A percentile compares a stretch with the other conserved stretches of the same genome.
Conservation (phyloP, 176 grass and related monocot species). For the Ensete ventricosum region DNA sequence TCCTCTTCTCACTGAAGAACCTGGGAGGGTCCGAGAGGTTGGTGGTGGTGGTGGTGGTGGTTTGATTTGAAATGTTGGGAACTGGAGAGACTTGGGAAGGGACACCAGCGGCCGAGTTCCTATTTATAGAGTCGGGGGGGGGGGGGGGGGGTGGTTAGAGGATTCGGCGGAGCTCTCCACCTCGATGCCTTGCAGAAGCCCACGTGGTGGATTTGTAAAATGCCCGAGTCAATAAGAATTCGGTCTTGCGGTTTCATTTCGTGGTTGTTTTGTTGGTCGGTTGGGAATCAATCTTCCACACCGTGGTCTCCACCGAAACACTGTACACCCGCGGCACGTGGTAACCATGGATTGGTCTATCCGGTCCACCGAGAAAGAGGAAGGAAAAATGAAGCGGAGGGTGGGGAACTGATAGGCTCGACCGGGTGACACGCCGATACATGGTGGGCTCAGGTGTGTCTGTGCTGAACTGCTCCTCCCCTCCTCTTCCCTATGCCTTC, state of each 20-base stretch:
- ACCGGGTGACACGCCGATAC: neutral
- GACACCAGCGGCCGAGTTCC: neutral
- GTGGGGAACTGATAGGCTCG: too few species aligned
- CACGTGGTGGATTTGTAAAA: neutral
- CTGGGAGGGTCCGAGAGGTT: too few species aligned
- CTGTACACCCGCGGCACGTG: neutral
- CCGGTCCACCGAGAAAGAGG: neutral
- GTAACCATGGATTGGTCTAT: neutral
- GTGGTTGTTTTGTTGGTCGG: neutral
- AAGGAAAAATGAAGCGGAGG: neutral
- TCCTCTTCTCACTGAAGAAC: too few species aligned
- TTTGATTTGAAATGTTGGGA: neutral
- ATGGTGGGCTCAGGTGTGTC: conserved; percentile 3
- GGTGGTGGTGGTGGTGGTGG: too few species aligned
- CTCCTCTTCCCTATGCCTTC: neutral
- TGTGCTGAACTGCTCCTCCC: neutral
- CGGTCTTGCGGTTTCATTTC: neutral
- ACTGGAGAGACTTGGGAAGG: neutral
- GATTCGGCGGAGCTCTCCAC: neutral
- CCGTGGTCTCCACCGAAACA: neutral
- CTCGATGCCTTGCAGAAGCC: neutral
- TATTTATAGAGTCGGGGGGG: neutral
- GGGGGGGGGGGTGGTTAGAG: too few species aligned
- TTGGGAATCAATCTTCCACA: neutral
- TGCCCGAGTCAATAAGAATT: neutral